Base-by-base conservation (phyloP, 495 filamentous ascomycete genomes). In the Achaetomiella virescens region DNA sequence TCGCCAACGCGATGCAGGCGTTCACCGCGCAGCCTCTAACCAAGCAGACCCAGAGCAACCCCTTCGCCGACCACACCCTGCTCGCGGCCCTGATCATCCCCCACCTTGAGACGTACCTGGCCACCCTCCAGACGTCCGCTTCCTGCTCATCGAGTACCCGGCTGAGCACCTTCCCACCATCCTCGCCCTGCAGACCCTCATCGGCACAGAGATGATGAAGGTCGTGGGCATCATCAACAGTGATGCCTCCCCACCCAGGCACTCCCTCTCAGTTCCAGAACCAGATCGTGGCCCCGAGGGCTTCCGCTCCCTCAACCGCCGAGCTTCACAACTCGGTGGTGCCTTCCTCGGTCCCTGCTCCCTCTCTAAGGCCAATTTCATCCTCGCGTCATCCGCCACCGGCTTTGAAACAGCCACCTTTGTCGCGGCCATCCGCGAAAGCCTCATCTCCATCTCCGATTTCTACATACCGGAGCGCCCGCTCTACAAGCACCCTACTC, bases 1-100 rank as follows among this genome's bases (percentile, higher is more conserved):
- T 77, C 44, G 75, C 73, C n/a, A 75, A 62, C 45, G 70, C 71
- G 25, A 78, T 78, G 74, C 75, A 78, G 55, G 64, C 66, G 2
- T 76, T 74, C 58, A 77, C 75, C 17, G 61, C 68, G 12, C 72
- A 73, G 48, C 74, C 73, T 1, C 52, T 77, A 17, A 52, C 72
- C 11, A 68, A 67, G 51, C 76, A 78, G 47, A 69, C 66, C 1
- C 70, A 71, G 21, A 70, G 70, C 49, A 78, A 76, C 57, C 75
- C 74, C 10, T 77, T 78, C 50, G 65, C 67, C 14, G 70, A 77
- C 45, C 68, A 70, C 18, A 41, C 68, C 6, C 62, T 75, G 20
- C 63, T 78, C 6, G 76, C 76, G 6, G 72, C 67, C 0, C 60
- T 78, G 0, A 68, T 78, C 25, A 67, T 78, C 21, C 73, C 75